Conservation (phyloP, 306 rosid species). For the Malus sylvestris region DNA sequence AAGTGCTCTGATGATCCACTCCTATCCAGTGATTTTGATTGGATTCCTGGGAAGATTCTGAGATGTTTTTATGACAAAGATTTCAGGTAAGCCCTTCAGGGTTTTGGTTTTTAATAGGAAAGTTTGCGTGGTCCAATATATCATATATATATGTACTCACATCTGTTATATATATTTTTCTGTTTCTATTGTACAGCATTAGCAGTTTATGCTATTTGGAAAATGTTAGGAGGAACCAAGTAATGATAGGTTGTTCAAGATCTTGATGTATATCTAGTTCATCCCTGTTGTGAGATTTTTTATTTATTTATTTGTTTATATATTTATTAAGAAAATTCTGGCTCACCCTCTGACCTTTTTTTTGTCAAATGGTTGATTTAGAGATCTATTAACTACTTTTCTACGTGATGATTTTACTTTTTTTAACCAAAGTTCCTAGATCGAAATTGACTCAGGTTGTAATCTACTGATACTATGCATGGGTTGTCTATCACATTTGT, state of each 20-base stretch:
- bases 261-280: background rate
- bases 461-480: background rate
- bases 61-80: constrained; percentile 94
- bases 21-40: constrained; percentile 48
- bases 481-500: background rate
- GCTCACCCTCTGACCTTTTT: background rate
- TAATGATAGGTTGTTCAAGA: background rate
- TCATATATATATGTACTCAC: background rate
- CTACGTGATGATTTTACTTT: background rate
- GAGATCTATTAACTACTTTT: background rate
- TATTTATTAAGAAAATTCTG: background rate
- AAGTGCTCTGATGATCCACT: constrained; percentile 39
- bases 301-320: too few relatives aligned
- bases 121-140: constrained; percentile 6
- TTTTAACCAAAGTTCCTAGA: background rate
- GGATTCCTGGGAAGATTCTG: constrained; percentile 94
- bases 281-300: background rate
- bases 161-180: background rate
- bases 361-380: background rate
- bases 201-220: background rate
- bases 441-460: background rate
- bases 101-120: background rate
- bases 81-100: constrained; percentile 58
- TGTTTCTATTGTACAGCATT: background rate
- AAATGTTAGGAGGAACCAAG: background rate